phyloP scores from a whole-genome alignment of 345 rosid species.

The Clarkia xantiana region DNA sequence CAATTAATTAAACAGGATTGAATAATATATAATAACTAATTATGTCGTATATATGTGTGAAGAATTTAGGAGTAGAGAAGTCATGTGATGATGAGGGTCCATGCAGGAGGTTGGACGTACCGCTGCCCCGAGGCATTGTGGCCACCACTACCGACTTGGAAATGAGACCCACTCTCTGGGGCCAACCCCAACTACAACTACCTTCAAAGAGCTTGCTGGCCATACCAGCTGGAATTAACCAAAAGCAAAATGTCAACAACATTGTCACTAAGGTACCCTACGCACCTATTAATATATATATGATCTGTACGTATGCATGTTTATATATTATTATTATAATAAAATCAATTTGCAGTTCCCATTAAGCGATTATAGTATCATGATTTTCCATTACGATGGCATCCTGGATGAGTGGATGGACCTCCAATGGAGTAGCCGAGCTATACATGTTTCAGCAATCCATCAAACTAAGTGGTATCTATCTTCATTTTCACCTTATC shows the following conservation, averaged over 20 bases:
- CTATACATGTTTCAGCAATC: constrained; percentile 49
- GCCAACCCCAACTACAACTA: constrained; percentile 28
- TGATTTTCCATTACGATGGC: constrained; percentile 75
- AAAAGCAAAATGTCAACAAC: constrained; percentile 43
- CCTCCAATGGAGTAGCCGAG: constrained; percentile 46
- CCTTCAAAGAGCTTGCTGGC: constrained; percentile 39
- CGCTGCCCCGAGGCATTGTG: constrained; percentile 54
- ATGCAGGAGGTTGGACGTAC: constrained; percentile 7
- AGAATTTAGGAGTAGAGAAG: too few species aligned
- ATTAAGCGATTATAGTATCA: constrained; percentile 36
- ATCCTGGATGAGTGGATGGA: constrained; percentile 55
- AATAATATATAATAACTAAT: too few species aligned
- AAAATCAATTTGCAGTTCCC: constrained; percentile 29
- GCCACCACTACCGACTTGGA: constrained; percentile 51
- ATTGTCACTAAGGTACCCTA: constrained; percentile 49
- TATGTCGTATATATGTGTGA: too few species aligned
- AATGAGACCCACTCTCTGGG: constrained; percentile 53
- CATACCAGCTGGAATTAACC: constrained; percentile 59
- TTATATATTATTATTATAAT: background rate
- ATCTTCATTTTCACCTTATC: too few species aligned
- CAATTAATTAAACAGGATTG: too few species aligned
- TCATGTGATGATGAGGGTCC: too few species aligned
- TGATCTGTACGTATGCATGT: constrained; percentile 1
- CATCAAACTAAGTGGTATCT: constrained; percentile 74
- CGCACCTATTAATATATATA: too few species aligned